These are phyloP conservation scores for Sporisorium exsertum DNA, from an alignment of 1,284 basidiomycete genomes.

Conservation along the genomic window DNA sequence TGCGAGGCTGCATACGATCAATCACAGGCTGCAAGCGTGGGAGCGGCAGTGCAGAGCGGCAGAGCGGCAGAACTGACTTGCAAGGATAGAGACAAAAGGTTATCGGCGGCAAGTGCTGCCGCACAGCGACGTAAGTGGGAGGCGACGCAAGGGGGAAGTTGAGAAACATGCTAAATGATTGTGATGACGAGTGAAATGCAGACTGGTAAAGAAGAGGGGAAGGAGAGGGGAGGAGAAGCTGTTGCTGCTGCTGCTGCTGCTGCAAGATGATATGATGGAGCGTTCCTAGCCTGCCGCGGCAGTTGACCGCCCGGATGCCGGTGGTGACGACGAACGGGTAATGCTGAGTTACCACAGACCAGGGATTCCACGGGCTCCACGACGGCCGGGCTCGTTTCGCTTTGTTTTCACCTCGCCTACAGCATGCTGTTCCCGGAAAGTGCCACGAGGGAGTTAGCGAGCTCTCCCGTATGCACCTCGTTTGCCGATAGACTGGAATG, in stretches of 20 bases:
- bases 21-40: not conserved
- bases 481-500: not conserved
- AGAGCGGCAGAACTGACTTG: conserved; percentile 1
- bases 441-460: conserved; percentile 27
- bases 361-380: not conserved
- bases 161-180: not conserved
- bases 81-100: not conserved
- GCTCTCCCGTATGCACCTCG: conserved; percentile 8
- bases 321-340: not conserved
- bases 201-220: too few relatives aligned
- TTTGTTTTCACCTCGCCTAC: not conserved
- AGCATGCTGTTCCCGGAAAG: not conserved
- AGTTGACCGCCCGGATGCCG: not conserved
- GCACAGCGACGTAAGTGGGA: not conserved
- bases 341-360: not conserved
- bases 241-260: not conserved
- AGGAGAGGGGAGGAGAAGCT: not conserved
- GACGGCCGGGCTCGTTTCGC: not conserved
- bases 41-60: not conserved
- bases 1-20: not conserved
- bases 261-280: conserved; percentile 8
- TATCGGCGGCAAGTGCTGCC: not conserved
- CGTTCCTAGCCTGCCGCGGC: not conserved
- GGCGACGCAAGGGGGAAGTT: not conserved
- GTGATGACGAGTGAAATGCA: not conserved